Percentiles rank a stretch among this genome's conserved stretches.
Conservation (phyloP, 2,329 filamentous ascomycete genomes). For the Penicillium sp. region DNA sequence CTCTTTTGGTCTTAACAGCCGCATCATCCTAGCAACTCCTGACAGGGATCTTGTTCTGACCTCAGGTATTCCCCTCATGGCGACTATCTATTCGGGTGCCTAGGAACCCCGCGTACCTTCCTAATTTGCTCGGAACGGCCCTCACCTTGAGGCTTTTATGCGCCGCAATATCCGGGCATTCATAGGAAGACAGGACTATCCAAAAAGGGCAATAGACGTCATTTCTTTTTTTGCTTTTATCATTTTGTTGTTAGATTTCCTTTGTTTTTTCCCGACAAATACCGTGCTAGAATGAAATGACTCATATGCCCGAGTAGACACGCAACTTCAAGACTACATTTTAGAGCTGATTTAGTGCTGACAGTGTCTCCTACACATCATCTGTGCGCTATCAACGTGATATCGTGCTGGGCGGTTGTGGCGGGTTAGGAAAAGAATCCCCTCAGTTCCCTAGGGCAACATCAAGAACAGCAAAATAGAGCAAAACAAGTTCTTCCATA, state of each 20-base stretch:
- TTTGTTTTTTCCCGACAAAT: neutral
- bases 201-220: neutral
- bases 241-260: neutral
- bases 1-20: neutral
- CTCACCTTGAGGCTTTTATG: neutral
- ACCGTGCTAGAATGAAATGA: neutral
- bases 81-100: neutral
- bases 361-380: constrained; percentile 9
- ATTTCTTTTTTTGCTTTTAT: neutral
- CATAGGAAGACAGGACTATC: neutral
- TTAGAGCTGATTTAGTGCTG: neutral
- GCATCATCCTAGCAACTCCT: neutral
- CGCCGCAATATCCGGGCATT: neutral
- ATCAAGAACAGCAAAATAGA: neutral
- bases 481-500: neutral
- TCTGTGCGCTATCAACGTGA: constrained; percentile 16
- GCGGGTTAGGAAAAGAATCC: constrained; percentile 18
- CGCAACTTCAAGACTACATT: neutral
- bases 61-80: neutral
- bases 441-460: neutral
- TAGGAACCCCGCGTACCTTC: neutral
- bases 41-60: constrained; percentile 3
- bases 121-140: neutral
- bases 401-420: constrained; percentile 19
- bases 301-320: neutral